These are phyloP conservation scores for Wickerhamomyces xylosicus DNA, from an alignment of 805 yeast species.

Conservation along the genomic window DNA sequence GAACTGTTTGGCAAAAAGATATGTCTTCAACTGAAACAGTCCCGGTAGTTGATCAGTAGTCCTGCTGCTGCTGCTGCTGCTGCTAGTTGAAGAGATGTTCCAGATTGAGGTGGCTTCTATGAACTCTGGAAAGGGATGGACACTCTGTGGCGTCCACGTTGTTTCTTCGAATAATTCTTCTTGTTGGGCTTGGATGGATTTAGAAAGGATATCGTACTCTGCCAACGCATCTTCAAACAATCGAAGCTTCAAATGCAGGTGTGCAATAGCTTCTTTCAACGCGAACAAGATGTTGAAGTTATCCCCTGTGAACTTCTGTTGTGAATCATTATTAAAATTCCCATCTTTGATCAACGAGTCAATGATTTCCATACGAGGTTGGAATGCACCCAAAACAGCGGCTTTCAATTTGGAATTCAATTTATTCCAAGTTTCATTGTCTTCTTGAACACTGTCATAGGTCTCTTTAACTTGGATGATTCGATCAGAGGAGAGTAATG, in stretches of 20 bases:
- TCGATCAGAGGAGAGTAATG: constrained; percentile 7
- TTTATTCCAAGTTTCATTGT: constrained; percentile 40
- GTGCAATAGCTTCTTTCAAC: constrained; percentile 40
- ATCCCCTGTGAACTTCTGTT: constrained; percentile 15
- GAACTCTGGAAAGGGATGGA: background rate
- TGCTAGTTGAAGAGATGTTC: no score
- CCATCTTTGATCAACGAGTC: background rate
- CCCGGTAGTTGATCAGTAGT: background rate
- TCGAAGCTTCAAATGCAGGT: constrained; percentile 41
- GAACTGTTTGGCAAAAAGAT: constrained; percentile 19
- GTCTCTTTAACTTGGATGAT: constrained; percentile 26
- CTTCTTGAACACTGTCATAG: constrained; percentile 21
- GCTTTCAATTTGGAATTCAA: constrained; percentile 35
- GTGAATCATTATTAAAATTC: background rate
- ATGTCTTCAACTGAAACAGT: background rate
- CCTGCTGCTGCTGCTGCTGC: no score
- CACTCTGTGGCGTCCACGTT: no score
- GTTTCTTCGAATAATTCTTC: no score
- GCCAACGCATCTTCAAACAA: constrained; percentile 50
- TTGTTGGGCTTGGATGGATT: constrained; percentile 11
- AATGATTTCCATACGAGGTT: constrained; percentile 25
- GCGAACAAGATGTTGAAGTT: constrained; percentile 1
- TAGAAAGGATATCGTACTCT: constrained; percentile 37
- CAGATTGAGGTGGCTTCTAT: background rate
- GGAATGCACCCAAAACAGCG: constrained; percentile 43